These are phyloP conservation scores for Arthrobotrys sinensis DNA, from an alignment of 2,329 filamentous ascomycete species.

Conservation along the genomic window DNA sequence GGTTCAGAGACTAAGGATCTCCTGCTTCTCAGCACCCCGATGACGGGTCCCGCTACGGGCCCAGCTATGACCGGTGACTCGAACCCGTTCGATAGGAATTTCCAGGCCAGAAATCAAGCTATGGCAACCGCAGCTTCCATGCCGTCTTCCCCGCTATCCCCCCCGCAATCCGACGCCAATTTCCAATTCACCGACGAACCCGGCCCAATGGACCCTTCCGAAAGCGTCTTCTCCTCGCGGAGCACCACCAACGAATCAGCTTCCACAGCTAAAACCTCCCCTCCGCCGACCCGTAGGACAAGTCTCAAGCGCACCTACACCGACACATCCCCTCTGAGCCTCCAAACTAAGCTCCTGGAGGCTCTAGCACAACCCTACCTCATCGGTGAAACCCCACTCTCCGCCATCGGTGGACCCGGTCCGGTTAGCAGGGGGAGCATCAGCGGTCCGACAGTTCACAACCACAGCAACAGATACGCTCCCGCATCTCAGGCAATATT, in stretches of 20 bases:
- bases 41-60: constrained; percentile 81
- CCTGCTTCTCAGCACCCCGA: constrained; percentile 66
- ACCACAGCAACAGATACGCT: constrained; percentile 89
- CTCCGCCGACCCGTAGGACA: constrained; percentile 75
- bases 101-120: constrained; percentile 72
- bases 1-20: constrained; percentile 67
- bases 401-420: constrained; percentile 54
- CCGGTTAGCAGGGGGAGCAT: constrained; percentile 56
- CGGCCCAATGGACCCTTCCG: constrained; percentile 49
- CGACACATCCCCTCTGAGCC: constrained; percentile 80
- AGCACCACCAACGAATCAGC: constrained; percentile 74
- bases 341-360: constrained; percentile 88
- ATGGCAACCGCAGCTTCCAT: constrained; percentile 65
- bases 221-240: constrained; percentile 69
- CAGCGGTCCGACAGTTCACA: constrained; percentile 77
- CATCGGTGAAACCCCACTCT: constrained; percentile 65
- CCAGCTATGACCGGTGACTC: constrained; percentile 80
- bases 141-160: constrained; percentile 40
- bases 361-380: constrained; percentile 86
- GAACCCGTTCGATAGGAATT: constrained; percentile 89
- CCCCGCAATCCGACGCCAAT: constrained; percentile 29
- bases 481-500: constrained; percentile 97
- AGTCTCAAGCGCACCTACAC: constrained; percentile 90
- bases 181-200: constrained; percentile 61
- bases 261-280: constrained; percentile 72